Conservation (phyloP, 2,329 filamentous ascomycete species). For the Fusarium foetens region DNA sequence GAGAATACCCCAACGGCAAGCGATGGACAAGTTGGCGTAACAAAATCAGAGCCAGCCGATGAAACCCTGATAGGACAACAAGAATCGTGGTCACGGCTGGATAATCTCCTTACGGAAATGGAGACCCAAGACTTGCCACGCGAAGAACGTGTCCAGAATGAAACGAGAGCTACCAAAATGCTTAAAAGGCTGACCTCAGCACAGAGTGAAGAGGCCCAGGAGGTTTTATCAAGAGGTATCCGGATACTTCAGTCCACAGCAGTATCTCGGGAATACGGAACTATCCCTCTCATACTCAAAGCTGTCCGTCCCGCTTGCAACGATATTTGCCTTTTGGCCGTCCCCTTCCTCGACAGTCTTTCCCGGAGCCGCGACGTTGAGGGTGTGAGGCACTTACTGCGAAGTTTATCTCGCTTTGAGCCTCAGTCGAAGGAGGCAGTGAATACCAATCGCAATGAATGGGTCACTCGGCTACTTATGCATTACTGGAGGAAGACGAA, state of each 20-base stretch:
- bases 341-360: conserved; percentile 39
- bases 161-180: conserved; percentile 26
- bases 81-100: conserved; percentile 5
- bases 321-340: conserved; percentile 39
- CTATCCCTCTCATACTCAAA: conserved; percentile 35
- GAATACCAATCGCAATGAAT: conserved; percentile 25
- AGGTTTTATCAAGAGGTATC: conserved; percentile 32
- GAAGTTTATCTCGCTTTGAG: conserved; percentile 19
- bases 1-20: background rate
- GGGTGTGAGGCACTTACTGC: conserved; percentile 28
- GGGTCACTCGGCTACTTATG: conserved; percentile 39
- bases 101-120: conserved; percentile 23
- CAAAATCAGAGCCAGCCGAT: background rate
- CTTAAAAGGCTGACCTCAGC: conserved; percentile 33
- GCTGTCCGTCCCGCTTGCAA: conserved; percentile 35
- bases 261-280: conserved; percentile 29
- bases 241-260: conserved; percentile 41
- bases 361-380: conserved; percentile 21
- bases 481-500: conserved; percentile 43
- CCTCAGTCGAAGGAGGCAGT: background rate
- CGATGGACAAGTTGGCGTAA: background rate
- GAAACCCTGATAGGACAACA: background rate
- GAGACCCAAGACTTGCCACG: conserved; percentile 1
- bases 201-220: conserved; percentile 16
- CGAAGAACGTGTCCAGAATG: background rate